Percentiles rank a stretch among this genome's conserved stretches.
Conservation (phyloP, 495 filamentous ascomycete species). For the Terfezia claveryi region DNA sequence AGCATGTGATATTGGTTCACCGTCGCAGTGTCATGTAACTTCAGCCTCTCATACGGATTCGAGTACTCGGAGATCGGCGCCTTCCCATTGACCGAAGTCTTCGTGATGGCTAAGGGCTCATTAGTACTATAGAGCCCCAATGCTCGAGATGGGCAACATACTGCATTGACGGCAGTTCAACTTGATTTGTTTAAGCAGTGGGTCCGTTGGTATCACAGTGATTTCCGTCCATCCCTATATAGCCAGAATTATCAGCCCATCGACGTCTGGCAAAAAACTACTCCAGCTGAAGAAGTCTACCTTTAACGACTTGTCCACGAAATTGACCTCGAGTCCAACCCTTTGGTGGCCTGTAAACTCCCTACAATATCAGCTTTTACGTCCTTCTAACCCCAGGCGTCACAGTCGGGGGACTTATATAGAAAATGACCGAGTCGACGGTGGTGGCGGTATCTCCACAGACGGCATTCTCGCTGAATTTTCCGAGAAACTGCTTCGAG, state of each 20-base stretch:
- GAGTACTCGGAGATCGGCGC: constrained; percentile 37
- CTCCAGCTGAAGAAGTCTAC: constrained; percentile 18
- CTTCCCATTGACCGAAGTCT: constrained; percentile 48
- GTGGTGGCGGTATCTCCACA: constrained; percentile 9
- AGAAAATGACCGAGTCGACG: constrained; percentile 18
- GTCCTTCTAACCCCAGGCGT: constrained; percentile 28
- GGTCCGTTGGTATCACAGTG: constrained; percentile 44
- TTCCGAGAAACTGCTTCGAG: neutral
- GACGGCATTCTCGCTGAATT: neutral
- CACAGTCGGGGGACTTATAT: constrained; percentile 18
- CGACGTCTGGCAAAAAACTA: neutral
- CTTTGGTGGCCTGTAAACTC: constrained; percentile 39
- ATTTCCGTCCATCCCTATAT: constrained; percentile 46
- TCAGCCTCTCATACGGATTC: constrained; percentile 48
- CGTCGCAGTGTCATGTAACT: constrained; percentile 37
- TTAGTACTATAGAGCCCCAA: neutral
- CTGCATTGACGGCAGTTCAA: constrained; percentile 76
- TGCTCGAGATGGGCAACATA: constrained; percentile 24
- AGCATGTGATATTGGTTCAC: constrained; percentile 63
- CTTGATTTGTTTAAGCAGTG: constrained; percentile 43
- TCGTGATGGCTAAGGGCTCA: constrained; percentile 17
- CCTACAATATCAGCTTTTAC: constrained; percentile 17
- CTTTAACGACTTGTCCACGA: constrained; percentile 46
- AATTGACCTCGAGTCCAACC: constrained; percentile 73
- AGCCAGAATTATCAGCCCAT: neutral